Base-by-base conservation (phyloP, 2,329 filamentous ascomycete species). In the Colletotrichum aenigma region DNA sequence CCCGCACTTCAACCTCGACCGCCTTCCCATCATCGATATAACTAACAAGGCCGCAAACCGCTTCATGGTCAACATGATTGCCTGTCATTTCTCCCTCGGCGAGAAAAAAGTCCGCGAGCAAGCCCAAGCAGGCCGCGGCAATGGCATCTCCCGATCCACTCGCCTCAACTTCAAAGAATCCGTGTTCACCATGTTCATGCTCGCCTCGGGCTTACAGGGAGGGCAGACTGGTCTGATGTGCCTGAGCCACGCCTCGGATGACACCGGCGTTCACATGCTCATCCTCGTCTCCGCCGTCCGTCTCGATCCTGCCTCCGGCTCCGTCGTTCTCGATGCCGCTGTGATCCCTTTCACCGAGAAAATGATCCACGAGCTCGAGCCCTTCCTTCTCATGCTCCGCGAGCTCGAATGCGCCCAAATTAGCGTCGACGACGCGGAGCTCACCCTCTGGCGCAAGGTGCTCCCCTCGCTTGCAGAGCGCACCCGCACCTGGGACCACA, bases 391-490 rank as follows among this genome's bases (percentile, higher is more conserved):
- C 5, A 48, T 86, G 3, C 76, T 87, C 2, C 80, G 82, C 16
- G 80, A 81, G 12, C 79, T 87, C 1, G 82, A 86, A 82, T 84
- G 70, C 83, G 83, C 77, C 82, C 80, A 13, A 52, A 77, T 87
- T n/a, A 79, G 67, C 1, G 85, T 89, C 6, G 82, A 88, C 32
- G 89, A 91, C 13, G 88, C 86, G n/a, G 93, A 94, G 48, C 84
- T 95, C 4, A 81, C 88, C 2, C 81, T 89, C 12, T 90, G 88
- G 89, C 89, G 89, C 78, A 83, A 81, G 48, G 70, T 80, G 2
- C 79, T 90, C 4, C 87, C 88, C 1, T 83, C 85, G 0, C 76
- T 88, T 64, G 87, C 81, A 2, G 88, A 90, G 80, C 83, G 88
- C 34, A 89, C 87, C 76, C 85, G 88, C n/a, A 87, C 85, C 6